phyloP scores from a whole-genome alignment of 2,329 filamentous ascomycete species.

The Fusarium cicatricum region DNA sequence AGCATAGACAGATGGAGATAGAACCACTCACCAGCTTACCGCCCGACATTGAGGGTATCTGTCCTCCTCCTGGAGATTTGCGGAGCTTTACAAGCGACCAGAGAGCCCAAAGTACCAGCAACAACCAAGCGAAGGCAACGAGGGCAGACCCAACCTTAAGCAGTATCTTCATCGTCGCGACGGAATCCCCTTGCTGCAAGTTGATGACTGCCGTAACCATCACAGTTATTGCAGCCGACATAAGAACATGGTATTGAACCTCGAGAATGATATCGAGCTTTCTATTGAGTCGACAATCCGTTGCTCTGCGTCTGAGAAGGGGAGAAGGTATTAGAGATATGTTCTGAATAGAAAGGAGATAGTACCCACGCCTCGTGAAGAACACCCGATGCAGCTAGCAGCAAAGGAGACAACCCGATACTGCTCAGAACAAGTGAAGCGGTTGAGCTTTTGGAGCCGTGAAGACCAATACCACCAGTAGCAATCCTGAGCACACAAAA shows the following conservation, averaged over 20 bases:
- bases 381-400: conserved; percentile 8
- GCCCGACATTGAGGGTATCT: neutral
- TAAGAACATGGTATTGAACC: conserved; percentile 13
- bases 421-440: conserved; percentile 7
- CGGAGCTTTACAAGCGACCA: conserved; percentile 4
- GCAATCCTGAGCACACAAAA: conserved; percentile 14
- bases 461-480: conserved; percentile 9
- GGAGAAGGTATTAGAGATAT: neutral
- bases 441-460: neutral
- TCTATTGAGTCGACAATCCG: conserved; percentile 14
- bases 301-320: conserved; percentile 3
- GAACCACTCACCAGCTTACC: conserved; percentile 3
- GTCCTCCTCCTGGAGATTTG: neutral
- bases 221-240: conserved; percentile 5
- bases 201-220: conserved; percentile 12
- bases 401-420: conserved; percentile 13
- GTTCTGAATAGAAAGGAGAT: neutral
- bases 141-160: conserved; percentile 10
- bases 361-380: conserved; percentile 14
- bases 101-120: conserved; percentile 4
- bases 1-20: too few species aligned
- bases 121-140: conserved; percentile 1
- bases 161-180: conserved; percentile 1
- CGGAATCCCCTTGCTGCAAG: neutral
- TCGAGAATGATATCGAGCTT: conserved; percentile 16